phyloP scores from a whole-genome alignment of 2,329 filamentous ascomycete genomes.

The Fusarium avenaceum region DNA sequence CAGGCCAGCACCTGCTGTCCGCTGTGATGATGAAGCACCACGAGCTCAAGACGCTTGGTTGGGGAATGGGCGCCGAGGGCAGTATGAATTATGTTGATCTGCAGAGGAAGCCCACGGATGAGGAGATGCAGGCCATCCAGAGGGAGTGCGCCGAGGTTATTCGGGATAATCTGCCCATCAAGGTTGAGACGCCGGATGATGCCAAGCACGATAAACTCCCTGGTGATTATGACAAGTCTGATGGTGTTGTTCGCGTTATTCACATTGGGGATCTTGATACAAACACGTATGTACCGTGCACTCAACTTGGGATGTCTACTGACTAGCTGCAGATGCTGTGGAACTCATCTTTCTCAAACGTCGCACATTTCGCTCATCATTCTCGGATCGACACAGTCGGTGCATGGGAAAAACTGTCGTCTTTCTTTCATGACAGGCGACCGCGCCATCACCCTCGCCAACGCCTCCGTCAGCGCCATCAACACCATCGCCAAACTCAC shows the following conservation, averaged over 20 bases:
- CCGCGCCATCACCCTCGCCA: slow-evolving; percentile 46
- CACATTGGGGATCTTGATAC: slow-evolving; percentile 50
- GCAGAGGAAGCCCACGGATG: slow-evolving; percentile 45
- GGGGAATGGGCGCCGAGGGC: slow-evolving; percentile 50
- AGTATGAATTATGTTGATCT: slow-evolving; percentile 53
- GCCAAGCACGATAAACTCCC: slow-evolving; percentile 46
- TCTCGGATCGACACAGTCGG: slow-evolving; percentile 47
- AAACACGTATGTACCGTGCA: slow-evolving; percentile 42
- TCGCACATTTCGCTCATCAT: slow-evolving; percentile 51
- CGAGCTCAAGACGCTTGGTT: slow-evolving; percentile 48
- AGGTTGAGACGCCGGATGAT: slow-evolving; percentile 46
- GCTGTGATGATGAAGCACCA: slow-evolving; percentile 49
- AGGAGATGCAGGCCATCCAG: slow-evolving; percentile 48
- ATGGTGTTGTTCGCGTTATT: slow-evolving; percentile 50
- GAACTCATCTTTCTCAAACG: slow-evolving; percentile 51
- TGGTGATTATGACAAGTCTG: slow-evolving; percentile 50
- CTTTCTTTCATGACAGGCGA: slow-evolving; percentile 51
- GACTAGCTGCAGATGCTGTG: slow-evolving; percentile 45
- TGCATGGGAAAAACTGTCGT: slow-evolving; percentile 52
- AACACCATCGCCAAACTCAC: slow-evolving; percentile 44
- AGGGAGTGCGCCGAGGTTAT: slow-evolving; percentile 46
- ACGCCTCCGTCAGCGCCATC: slow-evolving; percentile 43
- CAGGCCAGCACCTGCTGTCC: slow-evolving; percentile 52
- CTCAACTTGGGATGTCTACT: fast-evolving
- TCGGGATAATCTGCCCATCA: slow-evolving; percentile 43